Conservation (phyloP, 1,284 basidiomycete species). For the Ustilago tritici region DNA sequence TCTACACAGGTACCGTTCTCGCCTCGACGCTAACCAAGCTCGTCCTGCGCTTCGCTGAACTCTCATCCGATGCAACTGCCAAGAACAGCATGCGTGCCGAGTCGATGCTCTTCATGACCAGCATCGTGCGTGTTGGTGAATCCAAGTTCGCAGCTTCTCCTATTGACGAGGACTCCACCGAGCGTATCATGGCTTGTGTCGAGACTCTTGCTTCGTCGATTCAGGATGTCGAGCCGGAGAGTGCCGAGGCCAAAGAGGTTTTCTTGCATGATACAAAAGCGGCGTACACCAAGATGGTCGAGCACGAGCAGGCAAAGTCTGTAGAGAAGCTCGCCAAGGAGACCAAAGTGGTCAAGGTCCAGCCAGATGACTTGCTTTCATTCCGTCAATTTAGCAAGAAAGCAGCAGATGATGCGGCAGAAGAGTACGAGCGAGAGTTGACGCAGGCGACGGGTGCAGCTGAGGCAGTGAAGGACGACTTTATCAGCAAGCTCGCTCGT, state of each 20-base stretch:
- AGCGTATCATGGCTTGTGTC: slow-evolving; percentile 96
- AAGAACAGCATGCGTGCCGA: slow-evolving; percentile 80
- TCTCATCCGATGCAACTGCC: slow-evolving; percentile 75
- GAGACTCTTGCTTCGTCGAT: slow-evolving; percentile 79
- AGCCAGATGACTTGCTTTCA: slow-evolving; percentile 90
- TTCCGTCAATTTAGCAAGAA: slow-evolving; percentile 98
- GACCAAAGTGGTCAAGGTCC: slow-evolving; percentile 79
- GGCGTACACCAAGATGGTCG: slow-evolving; percentile 94
- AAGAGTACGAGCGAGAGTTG: slow-evolving; percentile 87
- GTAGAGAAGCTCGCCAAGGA: slow-evolving; percentile 88
- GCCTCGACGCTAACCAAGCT: slow-evolving; percentile 91
- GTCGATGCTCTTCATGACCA: slow-evolving; percentile 98
- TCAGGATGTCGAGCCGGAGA: slow-evolving; percentile 67
- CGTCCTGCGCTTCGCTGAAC: slow-evolving; percentile 82
- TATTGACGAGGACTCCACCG: slow-evolving; percentile 97
- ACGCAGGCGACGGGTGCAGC: slow-evolving; percentile 87
- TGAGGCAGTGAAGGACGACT: slow-evolving; percentile 86
- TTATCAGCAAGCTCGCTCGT: slow-evolving; percentile 92
- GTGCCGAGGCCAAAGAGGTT: slow-evolving; percentile 80
- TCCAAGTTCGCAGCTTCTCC: slow-evolving; percentile 91
- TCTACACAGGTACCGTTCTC: slow-evolving; percentile 93
- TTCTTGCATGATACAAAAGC: slow-evolving; percentile 93
- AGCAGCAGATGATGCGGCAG: slow-evolving; percentile 71
- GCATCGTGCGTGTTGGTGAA: slow-evolving; percentile 94
- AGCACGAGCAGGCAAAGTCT: slow-evolving; percentile 76